Base-by-base conservation (phyloP, 2,329 filamentous ascomycete genomes). In the Clarireedia hainanense region DNA sequence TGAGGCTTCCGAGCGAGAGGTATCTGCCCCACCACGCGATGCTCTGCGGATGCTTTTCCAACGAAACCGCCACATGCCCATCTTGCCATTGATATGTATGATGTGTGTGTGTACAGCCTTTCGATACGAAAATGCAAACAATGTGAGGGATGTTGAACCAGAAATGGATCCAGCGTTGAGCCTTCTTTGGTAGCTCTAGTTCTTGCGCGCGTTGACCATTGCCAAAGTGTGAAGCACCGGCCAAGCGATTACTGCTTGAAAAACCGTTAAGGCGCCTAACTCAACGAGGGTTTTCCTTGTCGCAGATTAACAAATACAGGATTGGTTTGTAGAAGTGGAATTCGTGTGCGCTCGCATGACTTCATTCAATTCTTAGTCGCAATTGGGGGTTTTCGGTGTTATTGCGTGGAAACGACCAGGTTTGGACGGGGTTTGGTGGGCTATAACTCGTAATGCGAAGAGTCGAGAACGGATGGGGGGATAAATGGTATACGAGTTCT, bases 51-150 rank as follows among this genome's bases (percentile, higher is more conserved):
- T 85, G 73, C 80, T 85, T 73, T 80, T 85, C 67, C 86, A 84
- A 72, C 85, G 79, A 72, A 95, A 95, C 59, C 85, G 88, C 90
- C 89, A 95, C 72, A 91, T 75, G 69, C 85, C 83, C 88, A 92
- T 92, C 50, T 62, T 69, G 63, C 65, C 65, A 66, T 67, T 58
- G 55, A 60, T 55, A 60, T 54, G 45, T 54, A 24, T 34, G 39
- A 17, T 51, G 34, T 61, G 47, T 50, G 50, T 34, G 46, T 53
- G 55, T 34, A 47, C 37, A 51, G 40, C 59, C 56, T 56, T 23
- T 51, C 37, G 34, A 43, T 51, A 46, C 6, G 42, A 46, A 5
- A 40, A 49, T 46, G 27, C 40, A 20, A 34, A 15, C 45, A 37
- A 36, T 24, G 46, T n/a, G 26, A 34, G 10, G 26, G 10, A 51